Conservation (phyloP, 495 filamentous ascomycete genomes). For the Chaetomium cochliodes region DNA sequence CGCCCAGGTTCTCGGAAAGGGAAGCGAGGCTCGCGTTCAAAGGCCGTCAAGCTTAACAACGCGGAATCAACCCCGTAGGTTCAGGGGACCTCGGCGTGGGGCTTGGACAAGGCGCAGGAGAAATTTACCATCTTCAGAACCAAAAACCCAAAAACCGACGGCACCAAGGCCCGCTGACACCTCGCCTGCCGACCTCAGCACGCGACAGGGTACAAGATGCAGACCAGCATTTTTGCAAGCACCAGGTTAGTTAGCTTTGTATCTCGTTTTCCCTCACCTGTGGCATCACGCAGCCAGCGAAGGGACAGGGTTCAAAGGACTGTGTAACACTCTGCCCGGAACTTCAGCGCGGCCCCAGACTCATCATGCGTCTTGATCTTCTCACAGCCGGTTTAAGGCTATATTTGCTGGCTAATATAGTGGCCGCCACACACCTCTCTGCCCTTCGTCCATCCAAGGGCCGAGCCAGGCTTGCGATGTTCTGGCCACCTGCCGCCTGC, state of each 20-base stretch:
- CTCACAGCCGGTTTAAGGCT: slow-evolving; percentile 41
- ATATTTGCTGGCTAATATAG: slow-evolving; percentile 50
- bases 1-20: not conserved
- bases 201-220: too few species aligned
- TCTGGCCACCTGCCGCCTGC: not conserved
- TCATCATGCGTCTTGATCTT: slow-evolving; percentile 26
- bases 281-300: too few species aligned
- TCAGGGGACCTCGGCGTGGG: not conserved
- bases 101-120: not conserved
- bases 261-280: too few species aligned
- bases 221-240: too few species aligned
- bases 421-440: slow-evolving; percentile 30
- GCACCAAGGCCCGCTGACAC: not conserved
- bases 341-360: not conserved
- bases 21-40: not conserved
- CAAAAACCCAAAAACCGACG: not conserved
- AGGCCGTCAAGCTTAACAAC: not conserved
- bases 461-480: not conserved
- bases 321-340: not conserved
- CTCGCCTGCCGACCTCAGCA: too few species aligned
- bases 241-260: too few species aligned
- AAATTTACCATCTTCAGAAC: not conserved
- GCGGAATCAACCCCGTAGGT: not conserved
- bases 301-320: too few species aligned
- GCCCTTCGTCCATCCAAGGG: not conserved